Conservation (phyloP, 768 basidiomycete species). For the Trametes cingulata region DNA sequence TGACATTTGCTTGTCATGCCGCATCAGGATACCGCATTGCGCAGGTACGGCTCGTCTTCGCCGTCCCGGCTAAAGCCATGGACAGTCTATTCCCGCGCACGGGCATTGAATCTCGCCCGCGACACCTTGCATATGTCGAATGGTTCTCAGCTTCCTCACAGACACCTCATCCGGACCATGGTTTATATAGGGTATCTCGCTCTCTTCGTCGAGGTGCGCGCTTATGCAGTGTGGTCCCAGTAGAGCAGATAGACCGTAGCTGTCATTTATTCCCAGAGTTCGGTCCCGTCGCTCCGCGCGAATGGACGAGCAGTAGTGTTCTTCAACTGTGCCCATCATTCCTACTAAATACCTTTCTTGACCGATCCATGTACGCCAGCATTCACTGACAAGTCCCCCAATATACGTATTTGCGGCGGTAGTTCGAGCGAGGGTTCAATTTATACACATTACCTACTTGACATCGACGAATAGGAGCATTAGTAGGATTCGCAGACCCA, state of each 20-base stretch:
- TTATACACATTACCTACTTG: background rate
- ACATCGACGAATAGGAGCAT: background rate
- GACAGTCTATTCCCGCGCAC: conserved; percentile 1
- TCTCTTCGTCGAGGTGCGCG: conserved; percentile 11
- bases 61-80: conserved; percentile 19
- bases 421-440: background rate
- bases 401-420: background rate
- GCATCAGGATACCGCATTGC: conserved; percentile 26
- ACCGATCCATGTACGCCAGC: conserved; percentile 5
- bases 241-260: conserved; percentile 5
- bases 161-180: conserved; percentile 22
- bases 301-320: conserved; percentile 17
- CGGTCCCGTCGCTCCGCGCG: background rate
- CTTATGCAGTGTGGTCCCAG: conserved; percentile 4
- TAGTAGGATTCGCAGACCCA: background rate
- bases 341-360: conserved; percentile 13
- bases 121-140: conserved; percentile 34
- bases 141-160: conserved; percentile 30
- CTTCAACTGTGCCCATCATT: conserved; percentile 10
- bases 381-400: background rate
- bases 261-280: conserved; percentile 15
- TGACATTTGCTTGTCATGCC: background rate
- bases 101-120: background rate
- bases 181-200: conserved; percentile 30
- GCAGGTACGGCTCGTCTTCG: conserved; percentile 32